phyloP scores from a whole-genome alignment of 352 stramenopile species.

The Globisporangium camurandrum region DNA sequence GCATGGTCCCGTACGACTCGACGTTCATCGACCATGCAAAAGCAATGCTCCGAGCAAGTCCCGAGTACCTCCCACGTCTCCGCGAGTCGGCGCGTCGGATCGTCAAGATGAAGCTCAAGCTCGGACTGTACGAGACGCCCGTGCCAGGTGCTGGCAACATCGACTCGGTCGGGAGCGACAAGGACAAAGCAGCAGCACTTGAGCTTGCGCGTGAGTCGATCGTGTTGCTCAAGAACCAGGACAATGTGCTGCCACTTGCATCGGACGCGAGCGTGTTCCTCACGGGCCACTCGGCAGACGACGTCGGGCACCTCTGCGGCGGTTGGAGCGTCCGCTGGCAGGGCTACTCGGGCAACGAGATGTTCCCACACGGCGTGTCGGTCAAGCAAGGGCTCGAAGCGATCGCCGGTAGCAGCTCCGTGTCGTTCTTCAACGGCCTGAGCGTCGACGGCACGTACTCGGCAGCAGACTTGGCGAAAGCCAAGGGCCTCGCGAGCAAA shows the following conservation, averaged over 20 bases:
- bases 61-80: constrained; percentile 38
- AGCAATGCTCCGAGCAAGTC: constrained; percentile 29
- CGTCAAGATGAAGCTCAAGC: constrained; percentile 40
- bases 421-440: constrained; percentile 39
- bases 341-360: constrained; percentile 39
- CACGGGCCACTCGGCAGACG: constrained; percentile 51
- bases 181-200: constrained; percentile 49
- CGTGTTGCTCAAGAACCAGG: constrained; percentile 70
- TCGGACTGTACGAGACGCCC: constrained; percentile 29
- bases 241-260: constrained; percentile 31
- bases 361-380: constrained; percentile 58
- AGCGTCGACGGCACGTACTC: constrained; percentile 25
- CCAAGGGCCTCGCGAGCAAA: constrained; percentile 34
- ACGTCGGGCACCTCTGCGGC: constrained; percentile 64
- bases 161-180: constrained; percentile 30
- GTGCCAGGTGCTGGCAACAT: constrained; percentile 1
- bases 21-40: constrained; percentile 50
- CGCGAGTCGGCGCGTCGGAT: constrained; percentile 62
- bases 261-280: constrained; percentile 31
- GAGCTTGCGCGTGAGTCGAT: constrained; percentile 68
- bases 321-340: constrained; percentile 73
- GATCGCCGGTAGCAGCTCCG: constrained; percentile 28
- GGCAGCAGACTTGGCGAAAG: too few relatives aligned
- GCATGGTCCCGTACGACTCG: constrained; percentile 67
- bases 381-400: constrained; percentile 15